Conservation (phyloP, 2,329 filamentous ascomycete species). For the Aureobasidium namibiae region DNA sequence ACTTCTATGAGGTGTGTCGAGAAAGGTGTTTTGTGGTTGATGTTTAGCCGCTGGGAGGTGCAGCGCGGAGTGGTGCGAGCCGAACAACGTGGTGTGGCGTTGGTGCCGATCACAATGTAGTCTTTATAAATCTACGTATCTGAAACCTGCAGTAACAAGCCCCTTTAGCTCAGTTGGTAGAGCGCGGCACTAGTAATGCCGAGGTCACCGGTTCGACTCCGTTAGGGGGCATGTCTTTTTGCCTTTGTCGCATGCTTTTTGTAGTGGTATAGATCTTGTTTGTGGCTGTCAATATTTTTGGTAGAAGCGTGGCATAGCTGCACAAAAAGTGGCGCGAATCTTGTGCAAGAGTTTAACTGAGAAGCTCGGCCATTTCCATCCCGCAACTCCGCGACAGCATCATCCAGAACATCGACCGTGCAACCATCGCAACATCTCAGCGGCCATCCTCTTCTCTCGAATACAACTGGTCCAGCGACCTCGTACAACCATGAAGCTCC, state of each 20-base stretch:
- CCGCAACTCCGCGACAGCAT: not conserved
- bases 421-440: not conserved
- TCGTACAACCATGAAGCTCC: not conserved
- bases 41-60: not conserved
- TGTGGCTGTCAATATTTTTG: not conserved
- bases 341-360: not conserved
- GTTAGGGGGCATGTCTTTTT: not conserved
- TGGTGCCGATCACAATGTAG: not conserved
- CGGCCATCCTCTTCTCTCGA: not conserved
- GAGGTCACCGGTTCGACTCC: slow-evolving; percentile 12
- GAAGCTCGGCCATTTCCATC: not conserved
- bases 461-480: not conserved
- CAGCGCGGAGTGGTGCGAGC: not conserved
- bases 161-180: slow-evolving; percentile 11
- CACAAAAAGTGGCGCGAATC: not conserved
- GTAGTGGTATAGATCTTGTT: not conserved
- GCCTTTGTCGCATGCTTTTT: no score
- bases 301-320: not conserved
- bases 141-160: not conserved
- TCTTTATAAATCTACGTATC: not conserved
- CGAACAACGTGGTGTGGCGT: not conserved
- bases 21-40: not conserved
- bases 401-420: not conserved
- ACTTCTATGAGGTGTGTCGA: not conserved
- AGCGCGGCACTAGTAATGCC: slow-evolving; percentile 12